Conservation (phyloP, 768 basidiomycete genomes). For the Omphalotus guepiniiformis region DNA sequence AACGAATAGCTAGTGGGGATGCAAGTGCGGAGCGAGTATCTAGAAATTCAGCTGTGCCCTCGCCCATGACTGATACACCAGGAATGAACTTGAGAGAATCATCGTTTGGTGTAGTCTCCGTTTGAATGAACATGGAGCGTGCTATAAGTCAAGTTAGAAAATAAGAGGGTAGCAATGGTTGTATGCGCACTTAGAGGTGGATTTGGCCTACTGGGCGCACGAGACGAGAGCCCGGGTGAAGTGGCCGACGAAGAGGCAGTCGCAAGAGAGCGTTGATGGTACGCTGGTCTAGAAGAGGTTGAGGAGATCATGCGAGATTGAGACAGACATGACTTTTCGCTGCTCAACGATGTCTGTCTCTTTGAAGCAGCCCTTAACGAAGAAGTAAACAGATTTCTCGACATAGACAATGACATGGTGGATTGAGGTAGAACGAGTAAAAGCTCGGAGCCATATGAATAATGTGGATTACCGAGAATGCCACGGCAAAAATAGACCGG, state of each 20-base stretch:
- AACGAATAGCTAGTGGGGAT: conserved; percentile 92
- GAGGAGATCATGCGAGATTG: neutral
- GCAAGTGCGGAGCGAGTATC: conserved; percentile 79
- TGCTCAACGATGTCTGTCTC: neutral
- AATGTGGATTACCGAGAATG: too few species aligned
- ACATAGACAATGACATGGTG: conserved; percentile 9
- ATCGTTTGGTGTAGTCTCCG: conserved; percentile 94
- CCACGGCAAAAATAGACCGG: too few species aligned
- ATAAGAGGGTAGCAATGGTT: neutral
- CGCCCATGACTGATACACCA: conserved; percentile 81
- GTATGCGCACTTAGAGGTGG: conserved; percentile 32
- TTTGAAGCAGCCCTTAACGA: neutral
- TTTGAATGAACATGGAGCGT: conserved; percentile 98
- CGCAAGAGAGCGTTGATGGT: conserved; percentile 3
- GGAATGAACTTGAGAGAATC: conserved; percentile 99
- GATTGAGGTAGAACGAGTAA: too few species aligned
- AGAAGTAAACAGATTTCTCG: neutral
- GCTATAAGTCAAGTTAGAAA: conserved; percentile 30
- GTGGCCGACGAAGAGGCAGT: neutral
- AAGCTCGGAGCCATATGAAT: too few species aligned
- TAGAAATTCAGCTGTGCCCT: conserved; percentile 91
- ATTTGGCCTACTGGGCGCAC: conserved; percentile 10
- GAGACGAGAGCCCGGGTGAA: conserved; percentile 3
- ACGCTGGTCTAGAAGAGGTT: neutral
- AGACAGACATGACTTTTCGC: neutral